A percentile compares a stretch with the other conserved stretches of the same genome.
phyloP scores from a whole-genome alignment of 2,329 filamentous ascomycete genomes.

The Colletotrichum viniferum region DNA sequence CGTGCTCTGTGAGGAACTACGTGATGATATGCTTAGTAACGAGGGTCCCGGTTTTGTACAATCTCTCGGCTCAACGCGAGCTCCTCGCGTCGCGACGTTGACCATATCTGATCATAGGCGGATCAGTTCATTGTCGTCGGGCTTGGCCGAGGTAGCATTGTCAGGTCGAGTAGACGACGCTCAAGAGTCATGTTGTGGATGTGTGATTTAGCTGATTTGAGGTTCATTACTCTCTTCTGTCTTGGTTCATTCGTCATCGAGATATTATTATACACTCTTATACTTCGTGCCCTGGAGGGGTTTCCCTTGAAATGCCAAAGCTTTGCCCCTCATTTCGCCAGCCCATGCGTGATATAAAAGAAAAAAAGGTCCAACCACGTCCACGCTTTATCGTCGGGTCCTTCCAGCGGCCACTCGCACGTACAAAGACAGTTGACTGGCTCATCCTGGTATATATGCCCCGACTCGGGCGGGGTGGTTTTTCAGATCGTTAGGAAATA shows the following conservation, averaged over 20 bases:
- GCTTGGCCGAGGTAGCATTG: background rate
- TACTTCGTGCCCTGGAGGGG: background rate
- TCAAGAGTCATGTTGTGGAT: background rate
- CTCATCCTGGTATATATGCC: conserved; percentile 6
- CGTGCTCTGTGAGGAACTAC: background rate
- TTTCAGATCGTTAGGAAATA: conserved; percentile 2
- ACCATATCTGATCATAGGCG: background rate
- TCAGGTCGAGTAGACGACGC: background rate
- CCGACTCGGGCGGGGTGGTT: background rate
- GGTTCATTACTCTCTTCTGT: conserved; percentile 1
- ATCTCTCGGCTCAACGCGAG: background rate
- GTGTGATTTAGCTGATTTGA: background rate
- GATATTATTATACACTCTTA: conserved; percentile 19
- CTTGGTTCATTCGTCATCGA: conserved; percentile 16
- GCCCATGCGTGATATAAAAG: conserved; percentile 11
- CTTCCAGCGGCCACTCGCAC: conserved; percentile 22
- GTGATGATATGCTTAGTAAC: background rate
- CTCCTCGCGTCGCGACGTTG: background rate
- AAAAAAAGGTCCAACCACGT: background rate
- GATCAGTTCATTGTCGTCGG: background rate
- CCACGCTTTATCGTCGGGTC: conserved; percentile 19
- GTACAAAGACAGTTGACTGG: background rate
- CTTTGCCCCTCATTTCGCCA: conserved; percentile 10
- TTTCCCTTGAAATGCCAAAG: conserved; percentile 9
- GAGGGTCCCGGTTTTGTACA: background rate